phyloP scores from a whole-genome alignment of 1,284 basidiomycete genomes.

The Cryptococcus maquisensis region DNA sequence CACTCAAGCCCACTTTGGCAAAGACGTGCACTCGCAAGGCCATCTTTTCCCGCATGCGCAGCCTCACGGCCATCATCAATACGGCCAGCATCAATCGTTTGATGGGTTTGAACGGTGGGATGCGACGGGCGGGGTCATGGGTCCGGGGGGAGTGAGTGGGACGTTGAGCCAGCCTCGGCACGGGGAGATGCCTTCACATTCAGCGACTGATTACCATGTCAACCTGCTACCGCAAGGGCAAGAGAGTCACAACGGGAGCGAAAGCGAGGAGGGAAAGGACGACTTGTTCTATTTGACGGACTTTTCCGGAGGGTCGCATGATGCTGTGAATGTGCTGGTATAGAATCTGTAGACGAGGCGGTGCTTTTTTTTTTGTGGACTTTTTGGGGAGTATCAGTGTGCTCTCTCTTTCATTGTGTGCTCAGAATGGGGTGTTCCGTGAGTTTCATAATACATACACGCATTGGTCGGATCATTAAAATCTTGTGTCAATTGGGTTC shows the following conservation, averaged over 20 bases:
- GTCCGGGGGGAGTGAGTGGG: neutral
- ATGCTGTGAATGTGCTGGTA: conserved; percentile 5
- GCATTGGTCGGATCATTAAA: too few species aligned
- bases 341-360: neutral
- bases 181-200: too few species aligned
- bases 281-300: neutral
- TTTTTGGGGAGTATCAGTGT: too few species aligned
- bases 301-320: neutral
- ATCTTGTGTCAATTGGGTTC: too few species aligned
- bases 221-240: neutral
- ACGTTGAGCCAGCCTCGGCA: neutral
- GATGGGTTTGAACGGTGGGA: too few species aligned
- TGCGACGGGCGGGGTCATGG: neutral
- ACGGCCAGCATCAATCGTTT: neutral
- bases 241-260: neutral
- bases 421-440: too few species aligned
- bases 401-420: too few species aligned
- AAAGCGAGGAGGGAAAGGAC: neutral
- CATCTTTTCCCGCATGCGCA: too few species aligned
- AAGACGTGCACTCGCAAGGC: too few species aligned
- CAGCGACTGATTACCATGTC: too few species aligned
- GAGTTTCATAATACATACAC: too few species aligned
- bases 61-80: neutral
- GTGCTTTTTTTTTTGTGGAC: too few species aligned
- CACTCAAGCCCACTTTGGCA: neutral